Evolutionary conservation across 2,329 filamentous ascomycete genomes (phyloP).

Genomic region (Fusarium sp.): DNA sequence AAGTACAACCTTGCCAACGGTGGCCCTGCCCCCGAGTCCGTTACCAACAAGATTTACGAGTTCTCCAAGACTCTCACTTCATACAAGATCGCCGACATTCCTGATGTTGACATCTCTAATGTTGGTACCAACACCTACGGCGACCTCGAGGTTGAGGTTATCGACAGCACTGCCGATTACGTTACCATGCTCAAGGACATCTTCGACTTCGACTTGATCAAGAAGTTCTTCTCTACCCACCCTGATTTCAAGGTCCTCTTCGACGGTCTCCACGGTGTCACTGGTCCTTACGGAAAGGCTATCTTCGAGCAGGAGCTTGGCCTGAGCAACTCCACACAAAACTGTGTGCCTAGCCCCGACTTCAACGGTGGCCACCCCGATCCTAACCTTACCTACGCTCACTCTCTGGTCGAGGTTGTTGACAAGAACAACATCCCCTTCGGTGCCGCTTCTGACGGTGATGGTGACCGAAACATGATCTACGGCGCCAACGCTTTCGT

Average conservation of each 20-base stretch:
- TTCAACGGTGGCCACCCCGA: slow-evolving; percentile 98
- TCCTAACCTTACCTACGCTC: slow-evolving; percentile 96
- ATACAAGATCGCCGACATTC: slow-evolving; percentile 92
- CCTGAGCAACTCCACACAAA: slow-evolving; percentile 81
- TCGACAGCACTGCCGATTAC: slow-evolving; percentile 94
- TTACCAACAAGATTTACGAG: slow-evolving; percentile 98
- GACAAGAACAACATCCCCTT: slow-evolving; percentile 94
- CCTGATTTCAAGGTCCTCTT: slow-evolving; percentile 97
- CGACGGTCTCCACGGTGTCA: slow-evolving; percentile 93
- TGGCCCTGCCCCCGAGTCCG: slow-evolving; percentile 92
- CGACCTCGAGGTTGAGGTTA: slow-evolving; percentile 89
- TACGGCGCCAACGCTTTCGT: slow-evolving; percentile 97
- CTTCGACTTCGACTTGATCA: slow-evolving; percentile 97
- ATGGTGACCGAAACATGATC: slow-evolving; percentile 99
- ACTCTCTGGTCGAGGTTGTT: slow-evolving; percentile 92
- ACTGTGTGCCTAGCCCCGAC: slow-evolving; percentile 91
- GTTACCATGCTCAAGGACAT: slow-evolving; percentile 96
- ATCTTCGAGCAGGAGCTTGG: slow-evolving; percentile 97
- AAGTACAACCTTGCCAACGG: slow-evolving; percentile 99
- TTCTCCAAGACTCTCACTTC: slow-evolving; percentile 88
- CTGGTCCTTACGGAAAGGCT: slow-evolving; percentile 91
- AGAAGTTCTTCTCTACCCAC: slow-evolving; percentile 88
- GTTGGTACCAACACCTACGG: slow-evolving; percentile 89
- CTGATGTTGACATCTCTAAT: slow-evolving; percentile 83
- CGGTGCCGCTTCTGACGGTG: slow-evolving; percentile 94